Conservation (phyloP, 495 filamentous ascomycete species). For the Massariosphaeria phaeospora region DNA sequence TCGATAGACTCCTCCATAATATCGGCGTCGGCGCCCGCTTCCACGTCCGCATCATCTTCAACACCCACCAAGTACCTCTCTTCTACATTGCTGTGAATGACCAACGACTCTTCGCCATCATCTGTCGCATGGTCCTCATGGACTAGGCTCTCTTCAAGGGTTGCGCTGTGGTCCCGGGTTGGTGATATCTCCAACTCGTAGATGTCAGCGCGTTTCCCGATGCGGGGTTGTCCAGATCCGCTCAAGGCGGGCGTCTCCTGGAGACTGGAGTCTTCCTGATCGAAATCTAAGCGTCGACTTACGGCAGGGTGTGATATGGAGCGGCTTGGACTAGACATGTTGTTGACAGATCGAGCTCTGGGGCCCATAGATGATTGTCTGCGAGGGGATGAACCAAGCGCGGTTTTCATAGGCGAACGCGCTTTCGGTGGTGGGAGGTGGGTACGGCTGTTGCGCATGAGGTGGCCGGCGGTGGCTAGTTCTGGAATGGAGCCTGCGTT, state of each 20-base stretch:
- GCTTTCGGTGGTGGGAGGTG: conserved; percentile 46
- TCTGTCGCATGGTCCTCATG: conserved; percentile 16
- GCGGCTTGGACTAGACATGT: conserved; percentile 12
- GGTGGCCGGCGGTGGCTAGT: conserved; percentile 35
- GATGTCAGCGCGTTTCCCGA: conserved; percentile 8
- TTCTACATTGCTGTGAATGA: conserved; percentile 9
- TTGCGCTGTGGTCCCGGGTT: neutral
- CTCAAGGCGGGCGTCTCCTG: conserved; percentile 23
- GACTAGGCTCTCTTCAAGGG: conserved; percentile 25
- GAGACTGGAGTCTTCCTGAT: conserved; percentile 23
- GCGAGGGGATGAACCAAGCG: conserved; percentile 53
- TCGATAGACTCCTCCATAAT: neutral
- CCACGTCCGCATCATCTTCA: conserved; percentile 14
- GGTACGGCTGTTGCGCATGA: conserved; percentile 36
- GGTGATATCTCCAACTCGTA: conserved; percentile 27
- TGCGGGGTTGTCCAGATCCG: conserved; percentile 4
- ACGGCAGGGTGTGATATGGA: conserved; percentile 34
- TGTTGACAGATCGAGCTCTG: conserved; percentile 9
- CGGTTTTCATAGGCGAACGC: conserved; percentile 53
- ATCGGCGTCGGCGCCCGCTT: conserved; percentile 3
- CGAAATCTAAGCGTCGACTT: conserved; percentile 45
- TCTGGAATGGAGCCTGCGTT: conserved; percentile 47
- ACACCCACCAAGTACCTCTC: conserved; percentile 12
- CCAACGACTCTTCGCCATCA: conserved; percentile 20
- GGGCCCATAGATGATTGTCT: conserved; percentile 45